Conservation (phyloP, 768 basidiomycete species). For the Hebeloma cylindrosporum region DNA sequence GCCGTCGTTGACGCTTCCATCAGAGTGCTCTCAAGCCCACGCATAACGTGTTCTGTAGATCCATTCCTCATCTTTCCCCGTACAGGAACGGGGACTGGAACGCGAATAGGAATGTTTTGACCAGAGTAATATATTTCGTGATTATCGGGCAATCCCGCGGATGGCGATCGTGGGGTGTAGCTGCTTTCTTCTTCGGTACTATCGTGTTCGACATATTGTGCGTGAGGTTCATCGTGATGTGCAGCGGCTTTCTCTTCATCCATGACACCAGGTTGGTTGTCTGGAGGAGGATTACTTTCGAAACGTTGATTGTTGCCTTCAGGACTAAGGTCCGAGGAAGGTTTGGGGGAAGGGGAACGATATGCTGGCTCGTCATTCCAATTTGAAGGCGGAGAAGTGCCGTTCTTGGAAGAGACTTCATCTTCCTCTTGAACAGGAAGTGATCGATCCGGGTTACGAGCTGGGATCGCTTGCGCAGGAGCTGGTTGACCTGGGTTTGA, state of each 20-base stretch:
- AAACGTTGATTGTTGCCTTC: slow-evolving; percentile 34
- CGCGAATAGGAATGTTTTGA: slow-evolving; percentile 21
- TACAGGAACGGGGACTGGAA: slow-evolving; percentile 28
- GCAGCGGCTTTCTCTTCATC: slow-evolving; percentile 38
- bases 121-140: slow-evolving; percentile 28
- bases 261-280: slow-evolving; percentile 37
- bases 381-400: slow-evolving; percentile 26
- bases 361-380: slow-evolving; percentile 37
- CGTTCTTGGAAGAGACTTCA: slow-evolving; percentile 42
- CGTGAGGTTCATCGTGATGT: slow-evolving; percentile 26
- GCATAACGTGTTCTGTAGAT: slow-evolving; percentile 60
- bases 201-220: slow-evolving; percentile 36
- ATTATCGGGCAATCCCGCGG: slow-evolving; percentile 51
- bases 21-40: slow-evolving; percentile 56
- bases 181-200: slow-evolving; percentile 51
- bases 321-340: slow-evolving; percentile 55
- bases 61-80: slow-evolving; percentile 56
- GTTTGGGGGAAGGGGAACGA: slow-evolving; percentile 45
- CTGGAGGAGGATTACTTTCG: slow-evolving; percentile 28
- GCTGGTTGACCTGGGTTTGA: slow-evolving; percentile 52
- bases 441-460: slow-evolving; percentile 68
- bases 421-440: slow-evolving; percentile 80
- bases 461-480: slow-evolving; percentile 50
- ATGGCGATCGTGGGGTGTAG: slow-evolving; percentile 71
- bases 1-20: slow-evolving; percentile 34